A percentile compares a stretch with the other conserved stretches of the same genome.
Evolutionary conservation across 148 eudicot genomes (phyloP).

Genomic region (Bassia scoparia): DNA sequence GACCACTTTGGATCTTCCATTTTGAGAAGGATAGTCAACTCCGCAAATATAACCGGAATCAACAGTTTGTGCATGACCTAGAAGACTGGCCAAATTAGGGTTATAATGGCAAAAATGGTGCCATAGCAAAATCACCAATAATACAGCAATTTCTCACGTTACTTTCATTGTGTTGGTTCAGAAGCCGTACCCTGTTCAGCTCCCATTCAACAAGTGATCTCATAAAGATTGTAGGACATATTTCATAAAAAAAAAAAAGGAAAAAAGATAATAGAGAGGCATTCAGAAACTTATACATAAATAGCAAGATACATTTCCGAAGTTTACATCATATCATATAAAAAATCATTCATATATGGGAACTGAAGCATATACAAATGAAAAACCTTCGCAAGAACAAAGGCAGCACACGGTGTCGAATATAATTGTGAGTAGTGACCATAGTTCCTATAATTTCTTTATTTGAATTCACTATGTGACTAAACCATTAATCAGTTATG

Average conservation of each 20-base stretch:
- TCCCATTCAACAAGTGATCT: too few relatives aligned
- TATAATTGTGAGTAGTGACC: conserved; percentile 8
- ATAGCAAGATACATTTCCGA: conserved; percentile 9
- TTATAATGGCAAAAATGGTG: too few relatives aligned
- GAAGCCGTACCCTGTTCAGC: too few relatives aligned
- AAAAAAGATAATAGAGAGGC: neutral
- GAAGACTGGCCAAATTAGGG: too few relatives aligned
- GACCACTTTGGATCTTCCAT: too few relatives aligned
- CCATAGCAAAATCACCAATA: too few relatives aligned
- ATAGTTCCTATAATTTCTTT: conserved; percentile 21
- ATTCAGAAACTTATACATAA: neutral
- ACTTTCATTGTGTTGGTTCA: too few relatives aligned
- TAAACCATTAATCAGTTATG: conserved; percentile 1
- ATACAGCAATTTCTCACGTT: too few relatives aligned
- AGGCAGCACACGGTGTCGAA: conserved; percentile 5
- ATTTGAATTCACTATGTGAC: conserved; percentile 13
- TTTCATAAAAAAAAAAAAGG: neutral
- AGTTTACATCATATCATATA: neutral
- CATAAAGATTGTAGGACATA: too few relatives aligned
- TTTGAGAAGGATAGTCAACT: too few relatives aligned
- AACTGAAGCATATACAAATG: conserved; percentile 25
- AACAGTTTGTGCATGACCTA: too few relatives aligned
- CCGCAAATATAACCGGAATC: too few relatives aligned
- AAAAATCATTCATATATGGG: conserved; percentile 3
- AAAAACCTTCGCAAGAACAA: neutral